A percentile compares a stretch with the other conserved stretches of the same genome.
phyloP scores from a whole-genome alignment of 164 flowering plant genomes.

The Piper betle region DNA sequence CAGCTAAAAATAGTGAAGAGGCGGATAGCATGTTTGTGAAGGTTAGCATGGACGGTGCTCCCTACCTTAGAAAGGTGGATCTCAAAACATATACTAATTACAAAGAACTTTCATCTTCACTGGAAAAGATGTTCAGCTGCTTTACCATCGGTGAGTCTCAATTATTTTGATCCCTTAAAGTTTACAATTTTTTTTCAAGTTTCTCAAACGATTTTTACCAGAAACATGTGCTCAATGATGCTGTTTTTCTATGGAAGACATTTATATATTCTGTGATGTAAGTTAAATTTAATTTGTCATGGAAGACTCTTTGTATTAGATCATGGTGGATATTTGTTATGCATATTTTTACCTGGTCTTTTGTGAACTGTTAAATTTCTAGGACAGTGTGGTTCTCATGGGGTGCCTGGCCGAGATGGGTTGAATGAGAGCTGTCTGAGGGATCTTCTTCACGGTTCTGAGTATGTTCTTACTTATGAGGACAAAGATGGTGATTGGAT shows the following conservation, averaged over 20 bases:
- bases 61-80: conserved; percentile 77
- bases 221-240: background rate
- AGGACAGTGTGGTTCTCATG: conserved; percentile 58
- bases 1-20: conserved; percentile 32
- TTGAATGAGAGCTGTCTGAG: conserved; percentile 46
- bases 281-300: background rate
- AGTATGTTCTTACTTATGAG: conserved; percentile 76
- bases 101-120: conserved; percentile 54
- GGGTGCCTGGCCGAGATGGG: conserved; percentile 32
- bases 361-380: conserved; percentile 5
- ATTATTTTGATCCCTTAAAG: background rate
- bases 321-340: background rate
- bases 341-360: background rate
- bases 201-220: background rate
- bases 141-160: conserved; percentile 53
- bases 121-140: conserved; percentile 88
- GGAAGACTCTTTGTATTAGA: background rate
- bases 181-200: background rate
- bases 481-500: conserved; percentile 91
- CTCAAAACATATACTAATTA: conserved; percentile 50
- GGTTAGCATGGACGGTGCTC: conserved; percentile 94
- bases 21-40: conserved; percentile 56
- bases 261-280: background rate
- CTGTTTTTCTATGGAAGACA: background rate
- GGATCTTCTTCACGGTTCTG: conserved; percentile 75